Evolutionary conservation across 2,329 filamentous ascomycete species (phyloP).

Genomic region (Venturia pyrina): DNA sequence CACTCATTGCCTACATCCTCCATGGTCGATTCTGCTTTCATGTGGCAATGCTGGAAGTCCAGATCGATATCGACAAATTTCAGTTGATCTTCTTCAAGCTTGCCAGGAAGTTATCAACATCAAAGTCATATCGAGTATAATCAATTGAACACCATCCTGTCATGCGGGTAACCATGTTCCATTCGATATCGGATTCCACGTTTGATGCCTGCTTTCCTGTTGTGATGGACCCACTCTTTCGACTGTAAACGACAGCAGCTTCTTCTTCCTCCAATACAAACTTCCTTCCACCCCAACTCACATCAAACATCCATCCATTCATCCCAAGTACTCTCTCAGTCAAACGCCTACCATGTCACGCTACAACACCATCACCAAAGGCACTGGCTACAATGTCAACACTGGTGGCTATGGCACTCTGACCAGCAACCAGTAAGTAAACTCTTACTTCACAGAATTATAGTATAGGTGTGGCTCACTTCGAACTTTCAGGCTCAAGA

Average conservation of each 20-base stretch:
- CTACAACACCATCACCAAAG: not conserved
- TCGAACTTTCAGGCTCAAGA: conserved; percentile 16
- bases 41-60: not conserved
- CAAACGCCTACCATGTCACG: not conserved
- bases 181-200: not conserved
- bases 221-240: not conserved
- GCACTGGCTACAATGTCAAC: not conserved
- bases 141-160: no score
- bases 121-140: no score
- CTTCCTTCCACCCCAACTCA: not conserved
- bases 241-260: not conserved
- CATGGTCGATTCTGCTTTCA: no score
- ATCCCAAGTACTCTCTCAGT: not conserved
- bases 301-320: not conserved
- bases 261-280: not conserved
- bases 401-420: not conserved
- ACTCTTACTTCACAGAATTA: not conserved
- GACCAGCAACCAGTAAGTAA: not conserved
- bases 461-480: not conserved
- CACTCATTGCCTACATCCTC: no score
- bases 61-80: no score
- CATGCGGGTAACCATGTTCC: not conserved
- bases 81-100: not conserved
- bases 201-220: not conserved
- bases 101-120: not conserved